Evolutionary conservation across 208 protist species (phyloP).

Genomic region (Leptomonas pyrrhocoris): DNA sequence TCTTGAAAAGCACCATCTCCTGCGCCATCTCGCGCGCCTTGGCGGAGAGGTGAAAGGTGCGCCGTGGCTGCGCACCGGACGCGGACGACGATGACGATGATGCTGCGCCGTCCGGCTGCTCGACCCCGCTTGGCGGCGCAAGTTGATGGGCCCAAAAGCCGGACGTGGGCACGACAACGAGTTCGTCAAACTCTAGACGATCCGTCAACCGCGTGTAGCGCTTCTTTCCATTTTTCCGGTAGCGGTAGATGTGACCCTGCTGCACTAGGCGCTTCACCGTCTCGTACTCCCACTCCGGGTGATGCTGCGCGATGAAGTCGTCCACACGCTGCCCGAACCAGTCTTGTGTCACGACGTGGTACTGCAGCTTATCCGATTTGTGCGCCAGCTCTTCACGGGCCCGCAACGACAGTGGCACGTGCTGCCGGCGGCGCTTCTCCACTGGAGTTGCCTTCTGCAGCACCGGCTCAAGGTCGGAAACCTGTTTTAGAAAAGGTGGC

Average conservation of each 20-base stretch:
- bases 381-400: conserved; percentile 65
- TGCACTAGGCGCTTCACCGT: conserved; percentile 83
- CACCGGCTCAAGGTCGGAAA: conserved; percentile 36
- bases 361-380: conserved; percentile 63
- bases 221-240: conserved; percentile 88
- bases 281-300: conserved; percentile 87
- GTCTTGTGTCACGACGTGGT: conserved; percentile 88
- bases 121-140: conserved; percentile 52
- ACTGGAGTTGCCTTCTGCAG: conserved; percentile 25
- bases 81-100: background rate
- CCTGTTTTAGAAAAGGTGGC: conserved; percentile 49
- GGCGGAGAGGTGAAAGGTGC: conserved; percentile 65
- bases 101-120: conserved; percentile 14
- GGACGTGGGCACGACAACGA: conserved; percentile 81
- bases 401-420: conserved; percentile 69
- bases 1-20: conserved; percentile 94
- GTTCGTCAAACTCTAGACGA: conserved; percentile 89
- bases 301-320: conserved; percentile 80
- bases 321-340: conserved; percentile 90
- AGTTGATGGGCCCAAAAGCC: conserved; percentile 67
- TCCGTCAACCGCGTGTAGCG: conserved; percentile 86
- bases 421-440: conserved; percentile 59
- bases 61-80: conserved; percentile 1
- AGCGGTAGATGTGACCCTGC: conserved; percentile 89
- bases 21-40: conserved; percentile 78